Evolutionary conservation across 257 asterid species (phyloP), one percentile per base, ranked within the genome.

Genomic region (Anisodus tanguticus): DNA sequence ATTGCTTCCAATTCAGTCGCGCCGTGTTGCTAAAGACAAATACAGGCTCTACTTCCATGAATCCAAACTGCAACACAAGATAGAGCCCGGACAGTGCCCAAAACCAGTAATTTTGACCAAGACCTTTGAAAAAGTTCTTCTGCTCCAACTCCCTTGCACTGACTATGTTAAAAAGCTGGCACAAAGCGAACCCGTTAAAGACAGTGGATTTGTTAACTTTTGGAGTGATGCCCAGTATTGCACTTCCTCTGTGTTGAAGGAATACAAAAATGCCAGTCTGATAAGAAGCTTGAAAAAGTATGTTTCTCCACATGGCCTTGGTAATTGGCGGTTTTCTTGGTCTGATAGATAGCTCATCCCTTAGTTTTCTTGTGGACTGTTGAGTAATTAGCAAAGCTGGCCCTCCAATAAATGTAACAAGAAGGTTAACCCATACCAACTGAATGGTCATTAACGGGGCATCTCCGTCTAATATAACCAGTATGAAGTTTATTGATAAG

Each of bases 251-350:
- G 13, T 58, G 70, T 77, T 84, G 88, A 53, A 90, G 88, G 3
- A 54, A 22, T 41, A 90, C 41, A 12, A 84, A 85, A 16, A 88
- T 54, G 22, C 49, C 26, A 31, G 82, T 86, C 84, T 85, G 91
- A 63, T 88, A 90, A 60, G 57, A 70, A 67, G 66, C 88, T 74
- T 90, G 92, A 31, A 86, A 0, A n/a, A 71, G 54, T 9, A 85
- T 83, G 79, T 88, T 88, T 63, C 88, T 80, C 87, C 81, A 84
- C 89, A 90, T 86, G 19, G 69, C 80, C 60, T 66, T 84, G 16
- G 88, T 88, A 35, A 88, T 82, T 17, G 84, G 82, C 10, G 60
- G 74, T 11, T 35, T 31, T 15, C 84, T 60, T 67, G 88, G 71
- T 49, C 12, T 53, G 1, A 55, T n/a, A 2, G 76, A 19, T 10